Conservation (phyloP, 1,284 basidiomycete genomes). For the Trichosporon ovoides region DNA sequence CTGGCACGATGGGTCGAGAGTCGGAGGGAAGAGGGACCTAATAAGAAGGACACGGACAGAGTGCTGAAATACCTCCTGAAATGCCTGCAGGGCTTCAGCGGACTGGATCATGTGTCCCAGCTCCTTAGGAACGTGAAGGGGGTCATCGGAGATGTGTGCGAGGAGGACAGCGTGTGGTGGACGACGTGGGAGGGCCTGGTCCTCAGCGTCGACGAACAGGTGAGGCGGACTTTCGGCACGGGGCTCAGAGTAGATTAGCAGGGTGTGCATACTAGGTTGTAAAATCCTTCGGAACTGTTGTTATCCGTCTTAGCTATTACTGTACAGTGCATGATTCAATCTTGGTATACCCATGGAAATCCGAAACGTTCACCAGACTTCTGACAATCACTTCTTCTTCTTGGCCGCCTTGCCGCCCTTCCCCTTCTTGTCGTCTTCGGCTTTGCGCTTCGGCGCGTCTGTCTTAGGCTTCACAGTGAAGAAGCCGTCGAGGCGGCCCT, state of each 20-base stretch:
- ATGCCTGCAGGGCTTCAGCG: constrained; percentile 59
- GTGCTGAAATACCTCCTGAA: constrained; percentile 65
- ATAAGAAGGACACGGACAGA: constrained; percentile 62
- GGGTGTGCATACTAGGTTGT: background rate
- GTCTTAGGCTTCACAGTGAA: constrained; percentile 67
- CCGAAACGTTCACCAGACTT: background rate
- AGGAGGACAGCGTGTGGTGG: background rate
- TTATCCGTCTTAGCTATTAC: background rate
- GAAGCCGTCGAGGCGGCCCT: constrained; percentile 92
- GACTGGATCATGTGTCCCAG: constrained; percentile 61
- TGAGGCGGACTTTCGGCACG: background rate
- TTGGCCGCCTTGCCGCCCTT: constrained; percentile 29
- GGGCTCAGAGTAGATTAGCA: background rate
- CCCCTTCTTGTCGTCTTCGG: constrained; percentile 27
- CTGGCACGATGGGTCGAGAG: constrained; percentile 67
- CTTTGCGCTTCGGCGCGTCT: constrained; percentile 33
- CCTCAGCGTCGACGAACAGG: background rate
- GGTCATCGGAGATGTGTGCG: constrained; percentile 28
- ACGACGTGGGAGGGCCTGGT: background rate
- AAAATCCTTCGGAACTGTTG: too few species aligned
- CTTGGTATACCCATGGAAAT: background rate
- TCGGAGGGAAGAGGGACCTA: constrained; percentile 53
- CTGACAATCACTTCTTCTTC: constrained; percentile 31
- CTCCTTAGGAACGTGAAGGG: constrained; percentile 69
- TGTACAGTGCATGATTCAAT: constrained; percentile 2